These are phyloP conservation scores for Taphrina communis DNA, from an alignment of 1,139 yeast genomes.

Conservation along the genomic window DNA sequence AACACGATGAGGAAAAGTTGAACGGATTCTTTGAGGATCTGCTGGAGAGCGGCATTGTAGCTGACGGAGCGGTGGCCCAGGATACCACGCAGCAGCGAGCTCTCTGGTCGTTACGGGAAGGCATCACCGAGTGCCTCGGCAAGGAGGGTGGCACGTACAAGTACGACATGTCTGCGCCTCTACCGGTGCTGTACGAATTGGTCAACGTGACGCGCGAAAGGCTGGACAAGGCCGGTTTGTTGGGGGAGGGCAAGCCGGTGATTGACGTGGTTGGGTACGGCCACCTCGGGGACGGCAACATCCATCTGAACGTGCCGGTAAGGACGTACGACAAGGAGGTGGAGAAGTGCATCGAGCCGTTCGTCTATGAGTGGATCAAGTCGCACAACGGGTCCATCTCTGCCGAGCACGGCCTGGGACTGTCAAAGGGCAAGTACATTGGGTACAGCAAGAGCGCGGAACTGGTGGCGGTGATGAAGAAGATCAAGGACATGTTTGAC, in stretches of 20 bases:
- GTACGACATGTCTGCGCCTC: conserved; percentile 91
- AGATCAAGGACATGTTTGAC: conserved; percentile 77
- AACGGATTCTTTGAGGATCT: conserved; percentile 80
- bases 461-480: conserved; percentile 75
- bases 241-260: conserved; percentile 77
- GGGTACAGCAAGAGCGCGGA: conserved; percentile 76
- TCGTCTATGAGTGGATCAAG: conserved; percentile 85
- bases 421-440: conserved; percentile 89
- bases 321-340: conserved; percentile 76
- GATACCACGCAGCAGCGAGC: conserved; percentile 83
- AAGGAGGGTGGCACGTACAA: conserved; percentile 92
- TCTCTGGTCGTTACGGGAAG: conserved; percentile 95
- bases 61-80: conserved; percentile 94
- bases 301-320: conserved; percentile 91
- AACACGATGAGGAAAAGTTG: conserved; percentile 57
- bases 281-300: conserved; percentile 93
- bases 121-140: conserved; percentile 86
- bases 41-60: conserved; percentile 81
- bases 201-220: conserved; percentile 73
- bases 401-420: conserved; percentile 97
- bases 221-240: conserved; percentile 59
- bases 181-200: conserved; percentile 74
- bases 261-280: conserved; percentile 92
- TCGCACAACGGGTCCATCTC: conserved; percentile 82
- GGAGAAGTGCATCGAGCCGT: conserved; percentile 84